Evolutionary conservation across 1,284 basidiomycete species (phyloP).

Genomic region (Apiotrichum domesticum): DNA sequence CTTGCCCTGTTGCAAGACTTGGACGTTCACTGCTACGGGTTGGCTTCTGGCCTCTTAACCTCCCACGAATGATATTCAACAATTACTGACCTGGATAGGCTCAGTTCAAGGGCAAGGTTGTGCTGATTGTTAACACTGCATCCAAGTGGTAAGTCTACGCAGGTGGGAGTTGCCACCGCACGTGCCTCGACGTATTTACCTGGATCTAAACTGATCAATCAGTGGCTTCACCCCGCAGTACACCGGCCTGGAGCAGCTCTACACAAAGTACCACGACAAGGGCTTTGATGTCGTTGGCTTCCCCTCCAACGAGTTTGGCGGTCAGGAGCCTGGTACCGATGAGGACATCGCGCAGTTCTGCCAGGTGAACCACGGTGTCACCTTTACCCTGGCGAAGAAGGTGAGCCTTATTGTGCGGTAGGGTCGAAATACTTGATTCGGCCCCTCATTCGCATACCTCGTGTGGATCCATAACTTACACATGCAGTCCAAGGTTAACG

Average conservation of each 20-base stretch:
- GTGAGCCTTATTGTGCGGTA: slow-evolving; percentile 8
- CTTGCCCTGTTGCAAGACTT: not conserved
- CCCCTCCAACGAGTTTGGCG: slow-evolving; percentile 46
- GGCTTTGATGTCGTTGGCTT: slow-evolving; percentile 51
- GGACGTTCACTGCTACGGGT: not conserved
- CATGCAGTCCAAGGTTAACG: slow-evolving; percentile 72
- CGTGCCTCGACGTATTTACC: too few species aligned
- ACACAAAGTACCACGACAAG: slow-evolving; percentile 50
- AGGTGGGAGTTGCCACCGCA: too few species aligned
- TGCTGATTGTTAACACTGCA: slow-evolving; percentile 54
- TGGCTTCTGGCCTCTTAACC: too few species aligned
- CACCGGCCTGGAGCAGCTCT: slow-evolving; percentile 50
- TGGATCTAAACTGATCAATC: slow-evolving; percentile 3
- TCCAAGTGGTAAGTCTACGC: slow-evolving; percentile 45
- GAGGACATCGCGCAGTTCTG: slow-evolving; percentile 56
- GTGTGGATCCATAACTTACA: not conserved
- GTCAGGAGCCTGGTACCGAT: slow-evolving; percentile 71
- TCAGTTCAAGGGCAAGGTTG: slow-evolving; percentile 51
- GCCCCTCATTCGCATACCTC: too few species aligned
- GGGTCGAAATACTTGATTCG: too few species aligned
- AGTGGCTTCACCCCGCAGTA: slow-evolving; percentile 48
- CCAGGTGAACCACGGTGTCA: slow-evolving; percentile 69
- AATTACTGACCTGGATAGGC: slow-evolving; percentile 12
- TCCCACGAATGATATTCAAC: too few species aligned
- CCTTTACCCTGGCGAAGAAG: slow-evolving; percentile 78